Evolutionary conservation across 2,329 filamentous ascomycete species (phyloP), one percentile per base, ranked within the genome.

Genomic region (Cephalotrichum gorgonifer): DNA sequence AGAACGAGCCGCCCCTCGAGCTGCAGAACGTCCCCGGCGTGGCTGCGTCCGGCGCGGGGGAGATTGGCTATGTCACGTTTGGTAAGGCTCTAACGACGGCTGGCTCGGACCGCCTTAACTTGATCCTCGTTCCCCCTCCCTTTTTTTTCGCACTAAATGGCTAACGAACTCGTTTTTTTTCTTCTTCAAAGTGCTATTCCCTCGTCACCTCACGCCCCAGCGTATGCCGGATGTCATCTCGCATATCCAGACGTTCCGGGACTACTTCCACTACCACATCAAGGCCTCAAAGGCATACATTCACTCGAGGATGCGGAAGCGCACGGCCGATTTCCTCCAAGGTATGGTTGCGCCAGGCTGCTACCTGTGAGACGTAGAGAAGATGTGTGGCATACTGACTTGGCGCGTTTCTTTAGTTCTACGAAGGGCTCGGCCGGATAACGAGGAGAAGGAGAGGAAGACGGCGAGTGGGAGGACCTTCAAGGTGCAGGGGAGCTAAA

Each of bases 181-280:
- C n/a, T n/a, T 2, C 4, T 27, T 25, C 33, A 1, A 52, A 94
- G 93, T 97, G 44, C 78, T 98, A 41, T 98, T 98, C 73, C 91
- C 93, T 43, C 85, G 93, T 55, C 94, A 99, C 68, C 75, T 99
- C 56, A 91, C 89, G 14, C 81, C 83, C 14, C 88, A 96, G 67
- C 81, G 89, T 63, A 88, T 94, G 72, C 85, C 87, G 52, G 90
- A 96, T 56, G 90, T 94, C 64, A 98, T 99, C 58, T 96, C 90
- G 46, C 94, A 98, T 66, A 97, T 99, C 60, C 94, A 99, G 71
- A 99, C 93, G 14, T 98, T 98, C 86, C 87, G 93, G 57, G 93
- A 98, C 64, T 98, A 98, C 70, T 98, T 99, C 76, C 93, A 99
- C 69, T 99, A 99, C 68, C 93, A 98, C 69, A 98, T 98, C 71